Conservation (phyloP, 345 rosid genomes). For the Melaleuca quinquenervia region DNA sequence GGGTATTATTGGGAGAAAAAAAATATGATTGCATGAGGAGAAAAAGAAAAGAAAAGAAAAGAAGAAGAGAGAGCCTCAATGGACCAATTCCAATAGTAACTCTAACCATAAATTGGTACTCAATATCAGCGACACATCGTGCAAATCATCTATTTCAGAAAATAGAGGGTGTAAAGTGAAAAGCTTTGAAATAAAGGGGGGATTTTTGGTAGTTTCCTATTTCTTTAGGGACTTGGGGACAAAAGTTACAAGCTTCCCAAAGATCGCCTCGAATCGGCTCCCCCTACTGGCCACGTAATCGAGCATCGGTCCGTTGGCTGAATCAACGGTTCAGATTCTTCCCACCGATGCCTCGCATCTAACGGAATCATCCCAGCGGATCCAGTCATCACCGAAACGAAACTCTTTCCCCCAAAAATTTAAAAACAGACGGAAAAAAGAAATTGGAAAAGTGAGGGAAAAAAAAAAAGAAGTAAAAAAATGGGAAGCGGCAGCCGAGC, state of each 20-base stretch:
- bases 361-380: not conserved
- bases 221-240: not conserved
- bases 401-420: not conserved
- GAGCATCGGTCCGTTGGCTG: not conserved
- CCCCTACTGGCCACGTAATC: not conserved
- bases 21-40: not conserved
- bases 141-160: fast-evolving
- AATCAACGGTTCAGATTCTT: not conserved
- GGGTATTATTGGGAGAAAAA: not conserved
- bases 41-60: not conserved
- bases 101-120: fast-evolving
- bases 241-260: not conserved
- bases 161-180: not conserved
- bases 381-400: not conserved
- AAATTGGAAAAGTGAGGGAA: not conserved
- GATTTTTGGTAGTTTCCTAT: not conserved
- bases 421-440: not conserved
- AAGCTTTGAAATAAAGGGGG: not conserved
- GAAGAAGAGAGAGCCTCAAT: not conserved
- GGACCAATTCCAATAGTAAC: not conserved
- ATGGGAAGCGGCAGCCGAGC: slow-evolving; percentile 45
- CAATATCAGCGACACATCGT: not conserved
- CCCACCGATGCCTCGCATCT: not conserved
- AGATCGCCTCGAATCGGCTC: not conserved
- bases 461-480: not conserved